Evolutionary conservation across 2,329 filamentous ascomycete genomes (phyloP).

Genomic region (Fusarium redolens): DNA sequence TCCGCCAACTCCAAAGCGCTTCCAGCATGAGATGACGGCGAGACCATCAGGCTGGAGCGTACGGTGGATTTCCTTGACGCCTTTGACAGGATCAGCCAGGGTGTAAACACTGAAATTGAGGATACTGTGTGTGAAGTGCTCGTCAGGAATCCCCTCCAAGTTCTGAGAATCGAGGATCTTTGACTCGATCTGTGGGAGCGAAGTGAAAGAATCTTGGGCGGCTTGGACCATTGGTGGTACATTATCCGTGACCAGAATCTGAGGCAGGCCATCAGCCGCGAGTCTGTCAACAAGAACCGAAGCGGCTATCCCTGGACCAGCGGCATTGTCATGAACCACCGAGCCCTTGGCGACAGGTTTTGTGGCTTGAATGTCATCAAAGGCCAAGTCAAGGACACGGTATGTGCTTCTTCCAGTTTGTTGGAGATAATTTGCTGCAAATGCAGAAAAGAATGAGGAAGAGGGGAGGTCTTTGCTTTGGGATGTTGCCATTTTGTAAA

Average conservation of each 20-base stretch:
- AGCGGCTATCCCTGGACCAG: slow-evolving; percentile 48
- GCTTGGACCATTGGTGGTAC: slow-evolving; percentile 33
- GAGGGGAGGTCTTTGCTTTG: slow-evolving; percentile 26
- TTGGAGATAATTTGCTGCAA: slow-evolving; percentile 43
- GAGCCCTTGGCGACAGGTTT: slow-evolving; percentile 40
- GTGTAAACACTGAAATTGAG: slow-evolving; percentile 49
- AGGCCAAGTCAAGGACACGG: slow-evolving; percentile 31
- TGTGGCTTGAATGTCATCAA: slow-evolving; percentile 30
- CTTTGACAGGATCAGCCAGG: slow-evolving; percentile 37
- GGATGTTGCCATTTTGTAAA: slow-evolving; percentile 8
- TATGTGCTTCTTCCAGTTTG: slow-evolving; percentile 47
- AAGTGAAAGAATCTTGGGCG: slow-evolving; percentile 23
- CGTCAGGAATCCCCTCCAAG: slow-evolving; percentile 32
- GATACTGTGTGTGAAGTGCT: slow-evolving; percentile 43
- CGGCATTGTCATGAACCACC: slow-evolving; percentile 49
- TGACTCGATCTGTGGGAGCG: slow-evolving; percentile 10
- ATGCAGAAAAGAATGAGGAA: slow-evolving; percentile 41
- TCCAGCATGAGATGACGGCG: slow-evolving; percentile 42
- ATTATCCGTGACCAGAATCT: slow-evolving; percentile 36
- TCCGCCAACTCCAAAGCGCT: slow-evolving; percentile 40
- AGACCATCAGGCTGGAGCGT: slow-evolving; percentile 46
- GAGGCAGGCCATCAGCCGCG: neutral
- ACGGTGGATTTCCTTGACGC: slow-evolving; percentile 45
- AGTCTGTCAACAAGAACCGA: slow-evolving; percentile 38
- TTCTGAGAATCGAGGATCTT: slow-evolving; percentile 35